Evolutionary conservation across 2,329 filamentous ascomycete species (phyloP), one percentile per base, ranked within the genome.

Genomic region (Colletotrichum musae): DNA sequence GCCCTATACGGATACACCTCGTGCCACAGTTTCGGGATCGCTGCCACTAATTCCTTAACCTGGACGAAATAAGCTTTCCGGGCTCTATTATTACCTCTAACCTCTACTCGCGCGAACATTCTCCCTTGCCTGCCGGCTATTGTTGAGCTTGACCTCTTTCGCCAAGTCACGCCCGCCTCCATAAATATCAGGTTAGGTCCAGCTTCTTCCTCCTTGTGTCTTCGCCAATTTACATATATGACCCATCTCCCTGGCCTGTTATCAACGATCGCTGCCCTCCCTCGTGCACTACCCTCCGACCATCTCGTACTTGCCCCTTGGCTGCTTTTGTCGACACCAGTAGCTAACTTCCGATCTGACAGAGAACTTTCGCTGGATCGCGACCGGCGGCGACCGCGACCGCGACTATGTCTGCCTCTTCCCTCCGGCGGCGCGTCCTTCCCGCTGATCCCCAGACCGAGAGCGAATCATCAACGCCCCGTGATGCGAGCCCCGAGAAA

Each of bases 401-500:
- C 48, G 36, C 32, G 51, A 61, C 15, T 41, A 70, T 70, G 66
- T 66, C 66, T 51, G 58, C 70, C 24, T 64, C 60, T 12, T 52
- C 56, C 16, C 18, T 71, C 12, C 48, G 68, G 53, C 66, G 71
- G 70, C 72, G 71, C 26, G 54, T 79, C 41, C 71, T 77, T 16
- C 71, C 76, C 10, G n/a, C 58, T n/a, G 54, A 57, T 36, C 76
- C 78, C 3, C 73, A 75, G 12, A 66, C 66, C 24, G 73, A 72
- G 2, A 74, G 69, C 64, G 72, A 73, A 28, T 36, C 58, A 18
- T 51, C 70, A 7, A 71, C 72, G 9, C 60, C 51, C 9, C 77
- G 75, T 70, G 80, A 81, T 26, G 77, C 79, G 58, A 80, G 77
- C 73, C 77, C 81, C 15, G 74, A 73, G 39, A 78, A 77, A 48